Evolutionary conservation across 345 rosid genomes (phyloP).

Genomic region (Salix exigua): DNA sequence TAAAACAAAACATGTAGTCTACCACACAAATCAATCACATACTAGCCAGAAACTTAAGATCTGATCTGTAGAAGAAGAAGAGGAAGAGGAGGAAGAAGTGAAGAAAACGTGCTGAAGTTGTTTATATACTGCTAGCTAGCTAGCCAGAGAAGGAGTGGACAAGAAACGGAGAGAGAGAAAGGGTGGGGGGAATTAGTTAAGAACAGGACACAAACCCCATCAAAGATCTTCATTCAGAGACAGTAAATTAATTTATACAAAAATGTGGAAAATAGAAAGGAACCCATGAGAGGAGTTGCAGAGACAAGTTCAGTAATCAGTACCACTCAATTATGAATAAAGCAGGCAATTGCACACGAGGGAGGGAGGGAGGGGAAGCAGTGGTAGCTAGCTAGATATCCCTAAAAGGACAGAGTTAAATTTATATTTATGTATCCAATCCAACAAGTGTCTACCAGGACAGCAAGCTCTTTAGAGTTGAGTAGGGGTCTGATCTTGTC

Average conservation of each 20-base stretch:
- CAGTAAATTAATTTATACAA: background rate
- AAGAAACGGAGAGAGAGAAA: background rate
- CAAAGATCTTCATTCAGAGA: slow-evolving; percentile 11
- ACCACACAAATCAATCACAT: background rate
- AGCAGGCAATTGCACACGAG: slow-evolving; percentile 17
- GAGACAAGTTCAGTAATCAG: slow-evolving; percentile 19
- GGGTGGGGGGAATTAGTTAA: background rate
- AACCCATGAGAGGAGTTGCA: slow-evolving; percentile 28
- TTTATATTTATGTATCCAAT: background rate
- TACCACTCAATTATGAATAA: slow-evolving; percentile 28
- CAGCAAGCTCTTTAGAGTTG: slow-evolving; percentile 18
- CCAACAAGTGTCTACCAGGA: slow-evolving; percentile 5
- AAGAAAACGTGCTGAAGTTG: background rate
- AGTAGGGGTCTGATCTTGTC: slow-evolving; percentile 22
- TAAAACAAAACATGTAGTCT: background rate
- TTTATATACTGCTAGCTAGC: background rate
- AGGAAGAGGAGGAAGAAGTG: background rate
- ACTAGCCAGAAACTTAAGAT: background rate
- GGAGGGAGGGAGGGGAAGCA: background rate
- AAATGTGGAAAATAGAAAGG: background rate
- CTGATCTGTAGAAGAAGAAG: background rate
- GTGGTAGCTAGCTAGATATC: background rate
- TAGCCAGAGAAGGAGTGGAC: background rate
- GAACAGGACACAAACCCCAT: background rate
- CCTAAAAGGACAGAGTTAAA: background rate